These are phyloP conservation scores for Melaleuca alternifolia DNA, from an alignment of 345 rosid species.

Conservation along the genomic window DNA sequence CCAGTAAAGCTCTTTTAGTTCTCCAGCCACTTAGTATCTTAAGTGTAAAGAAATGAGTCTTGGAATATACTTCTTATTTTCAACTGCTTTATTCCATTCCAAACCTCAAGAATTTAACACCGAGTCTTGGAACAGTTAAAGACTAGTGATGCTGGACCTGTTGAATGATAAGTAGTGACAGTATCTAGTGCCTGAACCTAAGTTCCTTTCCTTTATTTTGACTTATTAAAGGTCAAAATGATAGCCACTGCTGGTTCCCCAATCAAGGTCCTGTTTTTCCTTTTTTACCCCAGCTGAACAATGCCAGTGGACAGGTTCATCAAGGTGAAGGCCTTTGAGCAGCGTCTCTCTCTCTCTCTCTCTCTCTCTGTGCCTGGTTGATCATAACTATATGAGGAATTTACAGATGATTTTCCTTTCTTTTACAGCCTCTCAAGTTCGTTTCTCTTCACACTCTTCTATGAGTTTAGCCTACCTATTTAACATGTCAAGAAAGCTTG, in stretches of 20 bases:
- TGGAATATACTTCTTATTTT: not conserved
- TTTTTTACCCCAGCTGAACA: not conserved
- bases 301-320: not conserved
- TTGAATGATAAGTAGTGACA: not conserved
- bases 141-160: not conserved
- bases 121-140: not conserved
- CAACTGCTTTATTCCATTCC: not conserved
- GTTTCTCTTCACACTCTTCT: not conserved
- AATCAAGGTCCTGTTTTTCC: not conserved
- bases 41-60: not conserved
- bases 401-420: not conserved
- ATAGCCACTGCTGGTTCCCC: not conserved
- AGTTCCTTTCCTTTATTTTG: not conserved
- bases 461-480: not conserved
- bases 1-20: not conserved
- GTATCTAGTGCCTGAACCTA: not conserved
- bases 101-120: too few species aligned
- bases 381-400: not conserved
- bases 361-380: not conserved
- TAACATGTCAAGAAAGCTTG: not conserved
- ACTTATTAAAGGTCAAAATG: not conserved
- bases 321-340: not conserved
- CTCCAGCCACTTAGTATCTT: not conserved
- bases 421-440: not conserved
- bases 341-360: not conserved